A percentile compares a stretch with the other conserved stretches of the same genome.
phyloP scores from a whole-genome alignment of 805 yeast species.

The Teunomyces panamensis region DNA sequence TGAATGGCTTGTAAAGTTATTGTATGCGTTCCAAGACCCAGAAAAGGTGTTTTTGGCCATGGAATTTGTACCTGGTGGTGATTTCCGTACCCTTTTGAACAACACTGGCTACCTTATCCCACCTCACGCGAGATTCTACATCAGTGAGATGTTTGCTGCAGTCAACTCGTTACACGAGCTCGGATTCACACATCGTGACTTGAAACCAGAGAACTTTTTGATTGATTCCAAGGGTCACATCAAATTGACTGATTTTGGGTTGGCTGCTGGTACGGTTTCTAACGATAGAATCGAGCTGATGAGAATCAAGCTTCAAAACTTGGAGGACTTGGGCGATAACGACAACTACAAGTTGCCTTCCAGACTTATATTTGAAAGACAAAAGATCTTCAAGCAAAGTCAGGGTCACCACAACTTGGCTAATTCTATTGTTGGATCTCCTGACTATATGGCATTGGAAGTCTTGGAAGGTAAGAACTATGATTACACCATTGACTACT shows the following conservation, averaged over 20 bases:
- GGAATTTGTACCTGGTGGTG: slow-evolving; percentile 99
- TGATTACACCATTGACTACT: slow-evolving; percentile 95
- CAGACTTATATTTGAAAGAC: slow-evolving; percentile 82
- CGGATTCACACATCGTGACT: slow-evolving; percentile 95
- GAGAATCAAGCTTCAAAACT: slow-evolving; percentile 65
- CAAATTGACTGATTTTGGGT: slow-evolving; percentile 92
- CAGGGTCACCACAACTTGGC: slow-evolving; percentile 83
- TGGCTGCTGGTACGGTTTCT: slow-evolving; percentile 95
- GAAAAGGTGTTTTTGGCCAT: slow-evolving; percentile 90
- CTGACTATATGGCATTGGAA: slow-evolving; percentile 98
- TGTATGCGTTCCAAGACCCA: slow-evolving; percentile 92
- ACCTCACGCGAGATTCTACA: slow-evolving; percentile 92
- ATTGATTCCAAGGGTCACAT: slow-evolving; percentile 90
- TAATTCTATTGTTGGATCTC: slow-evolving; percentile 94
- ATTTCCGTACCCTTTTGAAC: slow-evolving; percentile 88
- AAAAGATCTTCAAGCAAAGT: slow-evolving; percentile 78
- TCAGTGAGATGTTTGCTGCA: slow-evolving; percentile 94
- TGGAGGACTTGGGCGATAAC: slow-evolving; percentile 56
- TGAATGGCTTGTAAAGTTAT: slow-evolving; percentile 91
- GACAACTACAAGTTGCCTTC: slow-evolving; percentile 58
- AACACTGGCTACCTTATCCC: slow-evolving; percentile 92
- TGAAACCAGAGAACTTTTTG: slow-evolving; percentile 91
- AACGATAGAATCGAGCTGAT: slow-evolving; percentile 90
- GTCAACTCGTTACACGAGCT: slow-evolving; percentile 90
- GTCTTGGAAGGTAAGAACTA: slow-evolving; percentile 91